phyloP scores from a whole-genome alignment of 106 monocot species.

The Narthecium ossifragum region DNA sequence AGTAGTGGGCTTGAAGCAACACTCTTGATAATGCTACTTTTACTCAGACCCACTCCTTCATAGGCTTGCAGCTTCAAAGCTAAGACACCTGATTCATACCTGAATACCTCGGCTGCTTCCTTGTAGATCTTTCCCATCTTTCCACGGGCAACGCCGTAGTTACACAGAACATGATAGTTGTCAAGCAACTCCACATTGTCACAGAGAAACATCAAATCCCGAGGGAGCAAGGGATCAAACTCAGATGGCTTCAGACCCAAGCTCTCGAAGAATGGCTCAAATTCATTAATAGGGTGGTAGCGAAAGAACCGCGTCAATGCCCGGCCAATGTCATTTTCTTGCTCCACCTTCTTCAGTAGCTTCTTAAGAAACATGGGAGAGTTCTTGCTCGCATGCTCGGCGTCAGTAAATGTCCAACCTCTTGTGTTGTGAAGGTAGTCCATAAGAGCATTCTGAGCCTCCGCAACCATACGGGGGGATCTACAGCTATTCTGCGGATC shows the following conservation, averaged over 20 bases:
- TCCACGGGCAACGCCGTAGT: conserved; percentile 60
- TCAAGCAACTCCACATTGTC: conserved; percentile 44
- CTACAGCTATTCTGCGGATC: not conserved
- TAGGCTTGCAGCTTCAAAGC: conserved; percentile 44
- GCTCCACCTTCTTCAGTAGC: conserved; percentile 37
- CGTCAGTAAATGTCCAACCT: conserved; percentile 41
- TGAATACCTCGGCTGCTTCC: conserved; percentile 46
- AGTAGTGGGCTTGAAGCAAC: conserved; percentile 40
- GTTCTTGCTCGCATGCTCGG: conserved; percentile 56
- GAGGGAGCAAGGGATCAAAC: conserved; percentile 42
- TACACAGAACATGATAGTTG: conserved; percentile 60
- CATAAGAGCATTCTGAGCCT: conserved; percentile 42
- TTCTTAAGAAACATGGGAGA: conserved; percentile 38
- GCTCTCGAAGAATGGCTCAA: conserved; percentile 88
- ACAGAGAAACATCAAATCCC: conserved; percentile 48
- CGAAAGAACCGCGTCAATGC: conserved; percentile 36
- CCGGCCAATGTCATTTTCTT: conserved; percentile 22
- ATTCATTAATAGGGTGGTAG: conserved; percentile 79
- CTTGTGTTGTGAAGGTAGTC: conserved; percentile 69
- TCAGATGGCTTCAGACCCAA: conserved; percentile 56
- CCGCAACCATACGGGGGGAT: not conserved
- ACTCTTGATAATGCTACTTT: conserved; percentile 40
- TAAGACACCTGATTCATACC: conserved; percentile 25
- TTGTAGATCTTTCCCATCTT: conserved; percentile 76
- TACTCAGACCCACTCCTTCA: conserved; percentile 55